Evolutionary conservation across 116 monocot species (phyloP).

Genomic region (Posidonia oceanica): DNA sequence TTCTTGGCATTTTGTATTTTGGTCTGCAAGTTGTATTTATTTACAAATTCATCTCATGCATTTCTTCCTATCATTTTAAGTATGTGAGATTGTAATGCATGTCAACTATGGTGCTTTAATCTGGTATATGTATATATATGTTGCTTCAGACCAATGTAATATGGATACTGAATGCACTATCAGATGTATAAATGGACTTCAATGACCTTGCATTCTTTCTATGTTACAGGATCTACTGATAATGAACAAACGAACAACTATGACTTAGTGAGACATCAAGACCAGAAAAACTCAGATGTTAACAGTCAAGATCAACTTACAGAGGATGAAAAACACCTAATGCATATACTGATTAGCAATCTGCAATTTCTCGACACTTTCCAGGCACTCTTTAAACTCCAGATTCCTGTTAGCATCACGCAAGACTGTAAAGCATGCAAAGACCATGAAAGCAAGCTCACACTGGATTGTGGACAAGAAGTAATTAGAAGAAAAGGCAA

Average conservation of each 20-base stretch:
- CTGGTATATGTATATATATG: no score
- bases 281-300: constrained; percentile 8
- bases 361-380: constrained; percentile 40
- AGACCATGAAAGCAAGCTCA: constrained; percentile 19
- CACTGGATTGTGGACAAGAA: constrained; percentile 47
- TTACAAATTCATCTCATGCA: no score
- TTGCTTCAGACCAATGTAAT: no score
- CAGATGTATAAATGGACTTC: no score
- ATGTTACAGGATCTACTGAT: constrained; percentile 19
- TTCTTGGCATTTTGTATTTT: no score
- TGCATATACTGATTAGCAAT: constrained; percentile 25
- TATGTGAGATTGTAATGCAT: no score
- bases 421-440: constrained; percentile 14
- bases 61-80: no score
- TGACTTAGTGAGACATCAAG: background rate
- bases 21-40: no score
- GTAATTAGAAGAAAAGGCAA: constrained; percentile 49
- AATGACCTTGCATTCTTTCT: background rate
- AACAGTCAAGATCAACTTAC: constrained; percentile 24
- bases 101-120: no score
- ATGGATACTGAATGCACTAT: no score
- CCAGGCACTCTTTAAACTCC: constrained; percentile 28
- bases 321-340: constrained; percentile 31
- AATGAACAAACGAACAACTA: background rate
- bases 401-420: constrained; percentile 23